Base-by-base conservation (phyloP, 2,329 filamentous ascomycete genomes). In the Apiospora rasikravindrae region DNA sequence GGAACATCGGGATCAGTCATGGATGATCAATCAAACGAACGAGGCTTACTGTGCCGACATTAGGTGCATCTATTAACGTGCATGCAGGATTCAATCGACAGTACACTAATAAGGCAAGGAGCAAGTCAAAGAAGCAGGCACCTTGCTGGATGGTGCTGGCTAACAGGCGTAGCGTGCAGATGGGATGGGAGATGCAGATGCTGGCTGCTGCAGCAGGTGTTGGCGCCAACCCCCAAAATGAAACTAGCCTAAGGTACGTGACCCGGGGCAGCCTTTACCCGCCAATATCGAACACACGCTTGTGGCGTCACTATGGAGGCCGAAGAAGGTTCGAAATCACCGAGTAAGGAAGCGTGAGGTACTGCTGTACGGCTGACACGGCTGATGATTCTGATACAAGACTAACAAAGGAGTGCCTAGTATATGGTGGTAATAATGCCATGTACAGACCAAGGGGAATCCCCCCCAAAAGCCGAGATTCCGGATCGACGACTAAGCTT, bases 261-360 rank as follows among this genome's bases (percentile, higher is more conserved):
- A 61, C 53, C 53, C 51, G 51, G 51, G 14, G 7, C 29, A 61
- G 53, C 29, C 53, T 61, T 61, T 61, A 61, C 29, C 53, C 53
- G 53, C 53, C 53, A 40, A 64, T 40, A 64, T 40, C 33, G 57
- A 14, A 64, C 29, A 64, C 57, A 64, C 57, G 57, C 57, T 64
- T 64, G 57, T 64, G 57, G 57, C 57, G 57, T 64, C 57, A 64
- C 57, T 40, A 64, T 40, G 57, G 33, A 14, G 57, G 57, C 29
- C 57, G 57, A 40, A 40, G 57, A 64, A 64, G 57, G 57, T 64
- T 64, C 57, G 57, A 64, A 64, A 64, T 64, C 57, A 64, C 57
- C 57, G 33, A 40, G 57, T 64, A 57, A 57, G 51, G 24, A 57
- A 57, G 51, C 7, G 7, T 1, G 26, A 22, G 53, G 29, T 33